phyloP scores from a whole-genome alignment of 306 rosid species.

The Vachellia pachyceras region DNA sequence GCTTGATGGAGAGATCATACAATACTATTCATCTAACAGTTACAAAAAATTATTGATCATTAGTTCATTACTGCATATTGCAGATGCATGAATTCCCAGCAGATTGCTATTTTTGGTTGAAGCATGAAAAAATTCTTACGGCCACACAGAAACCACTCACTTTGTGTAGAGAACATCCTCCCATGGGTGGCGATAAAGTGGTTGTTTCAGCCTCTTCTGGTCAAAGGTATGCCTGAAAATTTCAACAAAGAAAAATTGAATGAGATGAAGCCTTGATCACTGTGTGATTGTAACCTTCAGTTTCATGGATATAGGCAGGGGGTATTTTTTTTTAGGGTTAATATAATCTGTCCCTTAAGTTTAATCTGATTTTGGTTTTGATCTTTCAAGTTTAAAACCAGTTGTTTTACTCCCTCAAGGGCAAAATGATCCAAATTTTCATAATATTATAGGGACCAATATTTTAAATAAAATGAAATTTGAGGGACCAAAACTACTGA shows the following conservation, averaged over 20 bases:
- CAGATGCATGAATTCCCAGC: slow-evolving; percentile 35
- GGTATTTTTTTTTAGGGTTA: no score
- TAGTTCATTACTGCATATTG: slow-evolving; percentile 48
- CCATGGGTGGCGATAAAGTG: slow-evolving; percentile 97
- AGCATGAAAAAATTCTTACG: slow-evolving; percentile 30
- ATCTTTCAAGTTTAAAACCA: no score
- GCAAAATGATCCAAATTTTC: no score
- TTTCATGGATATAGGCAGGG: no score
- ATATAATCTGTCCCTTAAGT: no score
- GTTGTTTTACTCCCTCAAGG: no score
- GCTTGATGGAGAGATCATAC: slow-evolving; percentile 36
- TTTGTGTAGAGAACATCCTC: slow-evolving; percentile 95
- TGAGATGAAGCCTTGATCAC: slow-evolving; percentile 21
- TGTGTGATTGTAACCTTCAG: no score
- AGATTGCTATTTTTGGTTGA: slow-evolving; percentile 31
- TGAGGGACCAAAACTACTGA: no score
- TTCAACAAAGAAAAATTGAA: slow-evolving; percentile 32
- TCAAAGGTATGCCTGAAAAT: slow-evolving; percentile 89
- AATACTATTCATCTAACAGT: slow-evolving; percentile 51
- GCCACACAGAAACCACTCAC: slow-evolving; percentile 47
- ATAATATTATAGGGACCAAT: no score
- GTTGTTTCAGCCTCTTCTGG: slow-evolving; percentile 96
- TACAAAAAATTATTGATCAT: slow-evolving; percentile 19
- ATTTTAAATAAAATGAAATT: no score
- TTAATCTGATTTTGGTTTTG: no score